Percentiles rank a stretch among this genome's conserved stretches.
phyloP scores from a whole-genome alignment of 139 green algal genomes.

The Tetradesmus lagerheimii region DNA sequence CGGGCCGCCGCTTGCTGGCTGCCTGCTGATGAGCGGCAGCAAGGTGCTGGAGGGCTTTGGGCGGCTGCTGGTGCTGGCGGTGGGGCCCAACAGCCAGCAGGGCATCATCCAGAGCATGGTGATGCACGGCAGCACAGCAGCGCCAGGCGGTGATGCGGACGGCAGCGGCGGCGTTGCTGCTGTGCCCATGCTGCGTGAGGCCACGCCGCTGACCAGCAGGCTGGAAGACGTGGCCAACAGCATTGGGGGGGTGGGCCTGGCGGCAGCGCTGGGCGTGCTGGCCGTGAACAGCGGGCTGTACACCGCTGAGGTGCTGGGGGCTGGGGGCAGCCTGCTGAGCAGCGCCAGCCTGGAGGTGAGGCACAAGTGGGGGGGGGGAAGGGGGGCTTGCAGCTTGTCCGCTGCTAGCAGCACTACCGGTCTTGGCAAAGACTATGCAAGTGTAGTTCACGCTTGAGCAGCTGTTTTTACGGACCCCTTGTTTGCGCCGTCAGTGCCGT shows the following conservation, averaged over 20 bases:
- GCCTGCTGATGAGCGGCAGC: conserved; percentile 57
- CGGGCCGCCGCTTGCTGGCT: conserved; percentile 10
- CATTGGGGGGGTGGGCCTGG: conserved; percentile 83
- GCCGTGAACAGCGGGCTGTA: conserved; percentile 57
- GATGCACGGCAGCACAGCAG: not conserved
- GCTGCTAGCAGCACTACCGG: not conserved
- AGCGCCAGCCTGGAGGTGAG: conserved; percentile 36
- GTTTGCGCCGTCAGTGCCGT: not conserved
- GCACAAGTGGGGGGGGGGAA: not conserved
- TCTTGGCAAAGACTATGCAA: too few species aligned
- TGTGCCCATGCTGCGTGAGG: conserved; percentile 55
- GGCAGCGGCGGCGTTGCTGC: not conserved
- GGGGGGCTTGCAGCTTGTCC: not conserved
- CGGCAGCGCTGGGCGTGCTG: conserved; percentile 67
- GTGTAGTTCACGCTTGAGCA: too few species aligned
- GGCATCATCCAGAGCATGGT: conserved; percentile 36
- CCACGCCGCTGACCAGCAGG: conserved; percentile 82
- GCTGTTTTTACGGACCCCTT: too few species aligned
- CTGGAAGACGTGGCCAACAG: conserved; percentile 76
- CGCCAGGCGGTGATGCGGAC: not conserved
- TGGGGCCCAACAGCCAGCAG: conserved; percentile 79
- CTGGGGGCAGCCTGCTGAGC: not conserved
- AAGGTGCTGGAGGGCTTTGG: conserved; percentile 81
- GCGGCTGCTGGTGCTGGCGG: conserved; percentile 82
- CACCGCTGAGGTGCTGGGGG: conserved; percentile 38